phyloP scores from a whole-genome alignment of 768 basidiomycete genomes.

The Termitomyces titanicus region DNA sequence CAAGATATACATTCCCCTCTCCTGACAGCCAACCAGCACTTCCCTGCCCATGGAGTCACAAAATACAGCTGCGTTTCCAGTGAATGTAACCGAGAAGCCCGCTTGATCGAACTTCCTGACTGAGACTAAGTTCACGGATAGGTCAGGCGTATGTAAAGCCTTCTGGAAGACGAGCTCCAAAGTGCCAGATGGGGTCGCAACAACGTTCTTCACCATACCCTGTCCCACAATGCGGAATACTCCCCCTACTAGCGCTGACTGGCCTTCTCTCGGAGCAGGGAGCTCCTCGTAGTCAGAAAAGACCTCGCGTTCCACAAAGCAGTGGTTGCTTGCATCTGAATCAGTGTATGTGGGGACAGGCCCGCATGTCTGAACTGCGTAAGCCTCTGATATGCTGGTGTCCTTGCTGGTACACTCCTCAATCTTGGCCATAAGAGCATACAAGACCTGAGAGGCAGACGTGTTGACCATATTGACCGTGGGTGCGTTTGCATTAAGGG shows the following conservation, averaged over 20 bases:
- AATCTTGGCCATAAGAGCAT: no score
- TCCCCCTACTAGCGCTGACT: constrained; percentile 5
- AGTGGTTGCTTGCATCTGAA: constrained; percentile 20
- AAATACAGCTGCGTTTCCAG: no score
- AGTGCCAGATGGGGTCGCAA: neutral
- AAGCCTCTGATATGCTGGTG: no score
- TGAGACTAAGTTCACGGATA: neutral
- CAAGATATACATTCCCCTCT: no score
- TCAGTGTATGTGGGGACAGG: constrained; percentile 19
- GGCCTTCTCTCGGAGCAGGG: neutral
- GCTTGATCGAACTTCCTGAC: no score
- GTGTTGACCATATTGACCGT: neutral
- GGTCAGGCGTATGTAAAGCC: neutral
- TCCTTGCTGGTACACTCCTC: neutral
- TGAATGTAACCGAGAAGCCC: no score
- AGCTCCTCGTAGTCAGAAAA: constrained; percentile 15
- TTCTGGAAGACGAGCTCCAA: neutral
- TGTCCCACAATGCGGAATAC: constrained; percentile 18
- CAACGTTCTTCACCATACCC: constrained; percentile 15
- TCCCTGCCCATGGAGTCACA: no score
- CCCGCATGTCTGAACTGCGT: no score
- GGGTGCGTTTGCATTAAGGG: neutral
- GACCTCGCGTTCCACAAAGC: constrained; percentile 13
- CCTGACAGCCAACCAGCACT: no score
- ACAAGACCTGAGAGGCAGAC: neutral